These are phyloP conservation scores for Lepidium africanum DNA, from an alignment of 345 rosid genomes.

Conservation along the genomic window DNA sequence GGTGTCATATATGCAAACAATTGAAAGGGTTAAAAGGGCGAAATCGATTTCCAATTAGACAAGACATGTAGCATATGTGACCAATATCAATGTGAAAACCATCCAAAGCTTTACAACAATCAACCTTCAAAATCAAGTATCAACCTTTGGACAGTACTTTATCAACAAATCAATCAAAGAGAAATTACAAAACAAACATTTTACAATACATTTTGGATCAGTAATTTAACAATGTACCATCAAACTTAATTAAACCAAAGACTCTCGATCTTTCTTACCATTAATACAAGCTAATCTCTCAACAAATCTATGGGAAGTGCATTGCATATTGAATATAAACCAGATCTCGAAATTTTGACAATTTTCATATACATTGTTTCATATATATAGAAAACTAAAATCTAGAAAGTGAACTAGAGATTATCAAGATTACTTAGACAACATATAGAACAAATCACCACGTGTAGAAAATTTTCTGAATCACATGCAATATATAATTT, in stretches of 20 bases:
- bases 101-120: background rate
- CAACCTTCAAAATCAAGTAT: background rate
- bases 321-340: background rate
- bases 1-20: background rate
- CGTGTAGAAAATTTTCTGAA: background rate
- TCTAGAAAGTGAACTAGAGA: background rate
- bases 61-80: background rate
- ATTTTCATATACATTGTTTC: background rate
- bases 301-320: background rate
- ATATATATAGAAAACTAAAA: background rate
- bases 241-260: background rate
- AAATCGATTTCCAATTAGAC: background rate
- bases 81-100: background rate
- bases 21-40: background rate
- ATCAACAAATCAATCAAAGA: background rate
- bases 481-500: slow-evolving; percentile 1
- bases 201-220: background rate
- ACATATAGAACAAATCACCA: background rate
- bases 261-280: background rate
- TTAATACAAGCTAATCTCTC: background rate
- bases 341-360: background rate
- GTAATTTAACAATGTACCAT: background rate
- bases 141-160: background rate
- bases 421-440: background rate
- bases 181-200: background rate